Evolutionary conservation across 257 asterid species (phyloP).

Genomic region (Solanum commersonii): DNA sequence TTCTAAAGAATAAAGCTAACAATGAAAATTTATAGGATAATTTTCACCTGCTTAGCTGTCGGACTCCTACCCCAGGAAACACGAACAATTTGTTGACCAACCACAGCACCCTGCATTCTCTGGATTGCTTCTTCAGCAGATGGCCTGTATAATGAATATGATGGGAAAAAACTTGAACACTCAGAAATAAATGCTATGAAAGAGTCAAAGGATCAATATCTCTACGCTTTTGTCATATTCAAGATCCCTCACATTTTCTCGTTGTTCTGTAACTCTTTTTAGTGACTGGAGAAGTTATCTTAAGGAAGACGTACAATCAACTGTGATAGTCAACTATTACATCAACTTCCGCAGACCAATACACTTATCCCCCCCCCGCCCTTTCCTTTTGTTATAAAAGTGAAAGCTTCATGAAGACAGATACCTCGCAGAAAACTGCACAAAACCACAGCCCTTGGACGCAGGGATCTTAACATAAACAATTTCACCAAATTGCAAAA

Average conservation of each 20-base stretch:
- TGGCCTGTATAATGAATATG: slow-evolving; percentile 28
- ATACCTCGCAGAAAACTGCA: slow-evolving; percentile 81
- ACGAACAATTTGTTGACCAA: slow-evolving; percentile 89
- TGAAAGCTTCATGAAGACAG: not conserved
- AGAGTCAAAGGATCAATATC: not conserved
- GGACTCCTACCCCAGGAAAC: slow-evolving; percentile 94
- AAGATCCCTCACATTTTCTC: not conserved
- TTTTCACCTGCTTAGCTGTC: slow-evolving; percentile 63
- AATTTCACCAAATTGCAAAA: slow-evolving; percentile 76
- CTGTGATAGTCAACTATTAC: not conserved
- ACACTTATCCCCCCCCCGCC: not conserved
- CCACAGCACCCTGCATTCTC: slow-evolving; percentile 81
- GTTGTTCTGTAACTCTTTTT: not conserved
- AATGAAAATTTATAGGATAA: not conserved
- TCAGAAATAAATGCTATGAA: not conserved
- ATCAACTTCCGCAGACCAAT: not conserved
- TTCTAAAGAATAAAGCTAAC: not conserved
- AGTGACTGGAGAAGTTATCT: not conserved
- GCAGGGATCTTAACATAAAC: slow-evolving; percentile 81
- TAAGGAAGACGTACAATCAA: not conserved
- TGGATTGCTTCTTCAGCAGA: slow-evolving; percentile 95
- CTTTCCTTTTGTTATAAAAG: not conserved
- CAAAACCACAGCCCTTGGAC: slow-evolving; percentile 84
- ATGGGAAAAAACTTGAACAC: slow-evolving; percentile 1
- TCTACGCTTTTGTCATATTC: not conserved